Percentiles rank a stretch among this genome's conserved stretches.
These are phyloP conservation scores for Moesziomyces sp. DNA, from an alignment of 1,284 basidiomycete genomes.

Conservation along the genomic window DNA sequence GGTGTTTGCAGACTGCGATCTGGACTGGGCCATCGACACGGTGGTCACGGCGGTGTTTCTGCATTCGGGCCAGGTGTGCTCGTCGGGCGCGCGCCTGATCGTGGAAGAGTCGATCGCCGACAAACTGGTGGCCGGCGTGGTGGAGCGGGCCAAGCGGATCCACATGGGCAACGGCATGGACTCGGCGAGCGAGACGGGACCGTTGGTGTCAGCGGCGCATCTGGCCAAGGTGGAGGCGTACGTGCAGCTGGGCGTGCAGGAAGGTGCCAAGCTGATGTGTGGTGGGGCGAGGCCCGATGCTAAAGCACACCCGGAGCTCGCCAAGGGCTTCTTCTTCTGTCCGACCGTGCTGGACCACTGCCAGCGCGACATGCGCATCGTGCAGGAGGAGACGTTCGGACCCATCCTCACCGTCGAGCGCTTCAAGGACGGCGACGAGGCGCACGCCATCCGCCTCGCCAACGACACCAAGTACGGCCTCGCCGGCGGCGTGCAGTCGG, in stretches of 20 bases:
- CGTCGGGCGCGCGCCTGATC: constrained; percentile 63
- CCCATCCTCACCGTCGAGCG: constrained; percentile 67
- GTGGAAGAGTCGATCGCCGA: constrained; percentile 67
- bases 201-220: constrained; percentile 63
- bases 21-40: constrained; percentile 65
- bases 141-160: constrained; percentile 62
- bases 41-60: constrained; percentile 65
- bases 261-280: constrained; percentile 61
- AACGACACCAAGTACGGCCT: constrained; percentile 67
- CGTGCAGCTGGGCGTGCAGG: constrained; percentile 53
- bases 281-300: constrained; percentile 62
- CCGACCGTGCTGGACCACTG: constrained; percentile 66
- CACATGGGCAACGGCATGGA: constrained; percentile 64
- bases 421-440: constrained; percentile 65
- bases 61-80: constrained; percentile 68
- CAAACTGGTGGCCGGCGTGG: constrained; percentile 61
- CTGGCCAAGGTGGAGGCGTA: constrained; percentile 61
- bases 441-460: constrained; percentile 57
- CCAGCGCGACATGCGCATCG: constrained; percentile 66
- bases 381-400: constrained; percentile 66
- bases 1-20: constrained; percentile 65
- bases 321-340: constrained; percentile 66
- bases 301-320: constrained; percentile 51
- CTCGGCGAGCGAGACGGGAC: constrained; percentile 59
- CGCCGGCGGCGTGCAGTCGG: constrained; percentile 64